Conservation (phyloP, 352 stramenopile genomes). For the Ochromonadaceae sp. region DNA sequence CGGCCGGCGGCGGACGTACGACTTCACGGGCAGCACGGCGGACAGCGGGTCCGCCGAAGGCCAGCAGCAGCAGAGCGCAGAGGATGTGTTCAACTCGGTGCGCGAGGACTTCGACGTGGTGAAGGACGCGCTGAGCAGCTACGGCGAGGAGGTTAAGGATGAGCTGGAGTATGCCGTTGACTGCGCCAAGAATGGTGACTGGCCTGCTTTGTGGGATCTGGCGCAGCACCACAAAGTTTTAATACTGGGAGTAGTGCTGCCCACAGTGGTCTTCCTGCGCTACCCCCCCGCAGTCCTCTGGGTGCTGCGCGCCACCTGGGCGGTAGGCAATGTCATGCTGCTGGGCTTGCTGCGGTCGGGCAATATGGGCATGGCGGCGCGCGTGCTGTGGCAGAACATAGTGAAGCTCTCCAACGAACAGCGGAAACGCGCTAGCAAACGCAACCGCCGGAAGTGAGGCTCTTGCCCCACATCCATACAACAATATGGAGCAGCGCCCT, state of each 20-base stretch:
- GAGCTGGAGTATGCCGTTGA: constrained; percentile 20
- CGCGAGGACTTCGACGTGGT: constrained; percentile 13
- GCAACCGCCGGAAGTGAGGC: not conserved
- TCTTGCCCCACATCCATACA: not conserved
- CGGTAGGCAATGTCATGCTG: not conserved
- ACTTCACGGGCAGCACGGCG: constrained; percentile 6
- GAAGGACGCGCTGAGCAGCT: constrained; percentile 15
- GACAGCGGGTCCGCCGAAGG: not conserved
- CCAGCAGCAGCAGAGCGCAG: constrained; percentile 9
- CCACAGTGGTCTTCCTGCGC: constrained; percentile 15
- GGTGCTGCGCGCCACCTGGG: not conserved
- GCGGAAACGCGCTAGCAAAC: too few relatives aligned
- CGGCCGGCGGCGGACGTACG: constrained; percentile 6
- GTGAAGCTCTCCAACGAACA: constrained; percentile 18
- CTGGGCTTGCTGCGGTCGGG: not conserved
- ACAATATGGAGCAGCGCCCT: not conserved
- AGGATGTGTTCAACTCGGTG: constrained; percentile 22
- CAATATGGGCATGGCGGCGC: constrained; percentile 1
- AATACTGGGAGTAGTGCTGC: constrained; percentile 21
- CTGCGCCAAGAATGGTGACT: constrained; percentile 16
- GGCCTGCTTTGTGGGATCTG: constrained; percentile 8
- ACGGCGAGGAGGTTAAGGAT: constrained; percentile 8
- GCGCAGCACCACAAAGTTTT: constrained; percentile 11
- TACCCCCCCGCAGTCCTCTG: constrained; percentile 17
- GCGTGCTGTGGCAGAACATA: constrained; percentile 16